Evolutionary conservation across 2,329 filamentous ascomycete species (phyloP).

Genomic region (Coniochaeta sp.): DNA sequence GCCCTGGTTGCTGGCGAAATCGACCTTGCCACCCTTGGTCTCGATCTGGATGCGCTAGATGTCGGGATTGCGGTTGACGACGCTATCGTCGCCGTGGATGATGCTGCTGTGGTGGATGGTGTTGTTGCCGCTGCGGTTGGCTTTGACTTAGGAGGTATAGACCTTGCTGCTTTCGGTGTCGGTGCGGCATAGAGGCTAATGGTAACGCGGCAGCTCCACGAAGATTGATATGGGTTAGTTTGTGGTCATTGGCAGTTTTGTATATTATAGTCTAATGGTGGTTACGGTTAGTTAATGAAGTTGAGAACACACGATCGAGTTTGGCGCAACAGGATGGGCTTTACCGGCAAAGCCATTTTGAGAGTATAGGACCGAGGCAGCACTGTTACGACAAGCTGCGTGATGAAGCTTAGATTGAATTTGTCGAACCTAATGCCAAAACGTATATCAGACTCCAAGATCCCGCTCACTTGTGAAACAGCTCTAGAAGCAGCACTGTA

Average conservation of each 20-base stretch:
- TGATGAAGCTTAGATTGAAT: neutral
- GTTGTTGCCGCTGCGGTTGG: slow-evolving; percentile 10
- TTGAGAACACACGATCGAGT: no score
- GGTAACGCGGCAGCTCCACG: neutral
- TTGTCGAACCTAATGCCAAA: neutral
- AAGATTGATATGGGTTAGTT: neutral
- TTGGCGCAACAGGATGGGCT: no score
- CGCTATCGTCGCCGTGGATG: neutral
- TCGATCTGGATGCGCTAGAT: neutral
- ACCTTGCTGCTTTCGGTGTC: slow-evolving; percentile 11
- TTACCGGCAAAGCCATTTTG: no score
- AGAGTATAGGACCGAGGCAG: no score
- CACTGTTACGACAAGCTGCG: neutral
- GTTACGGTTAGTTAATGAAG: no score
- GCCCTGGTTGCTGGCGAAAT: neutral
- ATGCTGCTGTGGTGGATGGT: neutral
- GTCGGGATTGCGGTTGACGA: neutral
- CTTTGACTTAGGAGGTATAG: slow-evolving; percentile 9
- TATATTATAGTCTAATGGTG: no score
- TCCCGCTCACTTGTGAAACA: neutral
- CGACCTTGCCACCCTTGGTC: neutral
- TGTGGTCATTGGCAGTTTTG: no score
- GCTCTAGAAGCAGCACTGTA: neutral
- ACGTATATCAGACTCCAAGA: neutral
- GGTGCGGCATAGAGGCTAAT: neutral